Conservation (phyloP, 495 filamentous ascomycete genomes). For the Aspergillus baeticus region DNA sequence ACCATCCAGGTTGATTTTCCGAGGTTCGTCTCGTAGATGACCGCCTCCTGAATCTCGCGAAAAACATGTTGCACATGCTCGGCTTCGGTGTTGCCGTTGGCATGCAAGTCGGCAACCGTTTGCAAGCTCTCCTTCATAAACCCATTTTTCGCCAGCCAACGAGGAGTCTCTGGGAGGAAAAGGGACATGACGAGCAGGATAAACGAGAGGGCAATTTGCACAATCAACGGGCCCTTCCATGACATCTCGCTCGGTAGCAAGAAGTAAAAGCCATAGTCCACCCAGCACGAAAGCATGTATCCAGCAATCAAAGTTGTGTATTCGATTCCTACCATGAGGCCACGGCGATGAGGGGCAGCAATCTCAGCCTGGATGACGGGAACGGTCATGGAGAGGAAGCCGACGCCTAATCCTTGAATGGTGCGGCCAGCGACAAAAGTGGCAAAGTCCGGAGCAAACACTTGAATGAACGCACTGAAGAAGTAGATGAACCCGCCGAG, state of each 20-base stretch:
- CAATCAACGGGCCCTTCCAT: conserved; percentile 31
- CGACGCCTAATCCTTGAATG: conserved; percentile 28
- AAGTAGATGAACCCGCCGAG: conserved; percentile 34
- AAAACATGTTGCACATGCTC: conserved; percentile 24
- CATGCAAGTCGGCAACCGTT: conserved; percentile 28
- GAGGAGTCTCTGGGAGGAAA: conserved; percentile 21
- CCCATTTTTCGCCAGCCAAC: conserved; percentile 31
- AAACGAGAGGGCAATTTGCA: conserved; percentile 30
- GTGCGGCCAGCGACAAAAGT: conserved; percentile 28
- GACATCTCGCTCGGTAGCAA: conserved; percentile 24
- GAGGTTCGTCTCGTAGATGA: conserved; percentile 26
- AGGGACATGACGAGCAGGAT: conserved; percentile 27
- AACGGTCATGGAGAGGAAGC: conserved; percentile 30
- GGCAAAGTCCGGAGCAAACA: conserved; percentile 28
- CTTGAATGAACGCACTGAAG: conserved; percentile 32
- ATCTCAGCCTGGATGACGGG: conserved; percentile 32
- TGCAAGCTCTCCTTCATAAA: conserved; percentile 29
- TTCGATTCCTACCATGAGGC: conserved; percentile 33
- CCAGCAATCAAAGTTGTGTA: conserved; percentile 30
- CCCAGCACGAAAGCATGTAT: conserved; percentile 33
- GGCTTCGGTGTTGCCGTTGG: conserved; percentile 21
- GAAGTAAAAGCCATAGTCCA: conserved; percentile 34
- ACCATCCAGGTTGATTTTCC: conserved; percentile 28
- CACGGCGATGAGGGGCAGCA: conserved; percentile 24
- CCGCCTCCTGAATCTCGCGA: conserved; percentile 29